Percentiles rank a stretch among this genome's conserved stretches.
Evolutionary conservation across 257 asterid species (phyloP).

Genomic region (Knoxia roxburghii): DNA sequence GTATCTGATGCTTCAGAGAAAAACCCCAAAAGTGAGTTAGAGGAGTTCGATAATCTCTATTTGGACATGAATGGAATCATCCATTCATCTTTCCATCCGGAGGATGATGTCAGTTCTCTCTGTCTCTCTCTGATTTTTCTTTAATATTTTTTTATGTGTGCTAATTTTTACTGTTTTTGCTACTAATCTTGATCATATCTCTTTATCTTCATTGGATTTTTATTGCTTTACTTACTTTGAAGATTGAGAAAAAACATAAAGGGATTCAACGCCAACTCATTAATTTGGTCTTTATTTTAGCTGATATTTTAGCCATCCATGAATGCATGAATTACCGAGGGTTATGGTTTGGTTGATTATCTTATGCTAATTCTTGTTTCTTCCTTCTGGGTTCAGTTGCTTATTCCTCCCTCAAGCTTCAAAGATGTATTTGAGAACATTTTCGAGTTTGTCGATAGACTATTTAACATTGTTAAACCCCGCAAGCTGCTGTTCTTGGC

Average conservation of each 20-base stretch:
- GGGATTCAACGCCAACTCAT: too few relatives aligned
- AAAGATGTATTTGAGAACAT: constrained; percentile 46
- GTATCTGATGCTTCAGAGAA: background rate
- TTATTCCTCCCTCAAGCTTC: constrained; percentile 35
- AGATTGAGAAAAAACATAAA: too few relatives aligned
- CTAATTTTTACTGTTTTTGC: too few relatives aligned
- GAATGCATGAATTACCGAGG: too few relatives aligned
- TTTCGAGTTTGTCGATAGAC: constrained; percentile 39
- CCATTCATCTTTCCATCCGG: constrained; percentile 22
- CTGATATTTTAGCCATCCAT: too few relatives aligned
- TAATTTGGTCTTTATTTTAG: too few relatives aligned
- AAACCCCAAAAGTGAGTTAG: background rate
- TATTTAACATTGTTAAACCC: constrained; percentile 51
- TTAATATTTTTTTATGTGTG: too few relatives aligned
- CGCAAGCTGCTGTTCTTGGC: constrained; percentile 53
- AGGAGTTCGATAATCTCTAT: constrained; percentile 20
- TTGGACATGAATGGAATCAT: constrained; percentile 28
- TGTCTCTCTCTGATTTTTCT: background rate
- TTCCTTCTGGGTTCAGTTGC: background rate
- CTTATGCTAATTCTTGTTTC: background rate
- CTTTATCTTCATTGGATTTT: too few relatives aligned
- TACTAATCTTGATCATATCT: too few relatives aligned
- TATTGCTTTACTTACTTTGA: too few relatives aligned
- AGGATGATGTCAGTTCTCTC: background rate
- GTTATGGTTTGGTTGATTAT: background rate